These are phyloP conservation scores for Fusarium nematophilum DNA, from an alignment of 2,329 filamentous ascomycete genomes.

Conservation along the genomic window DNA sequence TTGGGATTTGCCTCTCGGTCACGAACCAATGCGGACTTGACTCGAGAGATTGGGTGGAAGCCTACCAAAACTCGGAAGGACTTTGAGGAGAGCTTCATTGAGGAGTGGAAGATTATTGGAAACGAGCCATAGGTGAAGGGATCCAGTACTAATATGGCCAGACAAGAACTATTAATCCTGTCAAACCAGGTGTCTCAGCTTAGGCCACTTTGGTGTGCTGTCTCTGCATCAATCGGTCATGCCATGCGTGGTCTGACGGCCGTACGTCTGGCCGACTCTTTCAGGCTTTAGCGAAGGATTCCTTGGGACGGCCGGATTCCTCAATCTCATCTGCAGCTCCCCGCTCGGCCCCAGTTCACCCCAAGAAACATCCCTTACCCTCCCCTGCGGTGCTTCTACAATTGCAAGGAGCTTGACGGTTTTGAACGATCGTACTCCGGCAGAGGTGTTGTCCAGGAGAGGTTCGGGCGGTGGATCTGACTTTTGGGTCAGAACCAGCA, in stretches of 20 bases:
- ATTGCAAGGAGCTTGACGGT: not conserved
- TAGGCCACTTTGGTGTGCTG: too few relatives aligned
- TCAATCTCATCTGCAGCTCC: not conserved
- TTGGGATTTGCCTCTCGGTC: conserved; percentile 46
- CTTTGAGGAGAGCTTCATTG: conserved; percentile 38
- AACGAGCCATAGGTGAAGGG: too few relatives aligned
- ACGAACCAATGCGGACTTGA: conserved; percentile 41
- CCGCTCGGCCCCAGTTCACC: not conserved
- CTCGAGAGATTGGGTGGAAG: conserved; percentile 47
- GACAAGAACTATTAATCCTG: too few relatives aligned
- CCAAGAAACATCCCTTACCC: too few relatives aligned
- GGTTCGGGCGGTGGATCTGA: not conserved
- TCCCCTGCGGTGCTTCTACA: too few relatives aligned
- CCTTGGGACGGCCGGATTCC: not conserved
- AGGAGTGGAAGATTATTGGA: too few relatives aligned
- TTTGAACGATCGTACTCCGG: not conserved
- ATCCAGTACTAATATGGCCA: too few relatives aligned
- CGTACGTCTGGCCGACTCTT: not conserved
- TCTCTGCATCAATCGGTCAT: too few relatives aligned
- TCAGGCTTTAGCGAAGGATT: not conserved
- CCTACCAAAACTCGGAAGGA: conserved; percentile 45
- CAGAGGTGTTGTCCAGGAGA: not conserved
- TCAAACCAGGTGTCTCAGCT: too few relatives aligned
- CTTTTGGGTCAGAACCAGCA: not conserved
- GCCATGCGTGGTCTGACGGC: too few relatives aligned